Percentiles rank a stretch among this genome's conserved stretches.
These are phyloP conservation scores for Oryza meyeriana DNA, from an alignment of 176 grass and related monocot genomes.

Conservation along the genomic window DNA sequence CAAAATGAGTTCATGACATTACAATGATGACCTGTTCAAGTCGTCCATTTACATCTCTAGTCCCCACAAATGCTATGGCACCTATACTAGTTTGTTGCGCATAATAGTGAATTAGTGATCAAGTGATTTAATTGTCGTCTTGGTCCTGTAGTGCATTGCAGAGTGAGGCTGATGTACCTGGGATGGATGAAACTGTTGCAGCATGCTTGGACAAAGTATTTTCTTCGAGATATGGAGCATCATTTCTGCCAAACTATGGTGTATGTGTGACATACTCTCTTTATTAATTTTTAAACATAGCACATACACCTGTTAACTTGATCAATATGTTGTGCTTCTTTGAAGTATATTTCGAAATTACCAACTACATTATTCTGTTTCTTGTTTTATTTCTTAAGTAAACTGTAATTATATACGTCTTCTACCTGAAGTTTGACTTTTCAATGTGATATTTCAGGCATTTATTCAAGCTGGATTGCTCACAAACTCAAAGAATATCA, in stretches of 20 bases:
- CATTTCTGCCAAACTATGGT: conserved; percentile 60
- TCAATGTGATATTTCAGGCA: conserved; percentile 41
- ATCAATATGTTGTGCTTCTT: neutral
- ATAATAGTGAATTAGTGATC: neutral
- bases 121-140: conserved; percentile 4
- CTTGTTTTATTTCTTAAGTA: neutral
- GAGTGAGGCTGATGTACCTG: conserved; percentile 51
- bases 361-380: neutral
- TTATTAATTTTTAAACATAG: neutral
- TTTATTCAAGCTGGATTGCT: conserved; percentile 86
- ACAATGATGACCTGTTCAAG: neutral
- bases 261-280: conserved; percentile 27
- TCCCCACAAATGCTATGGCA: neutral
- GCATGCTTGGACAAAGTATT: conserved; percentile 90
- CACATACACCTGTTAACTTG: neutral
- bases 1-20: neutral
- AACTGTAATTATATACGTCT: neutral
- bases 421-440: neutral
- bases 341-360: neutral
- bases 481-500: conserved; percentile 57
- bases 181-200: conserved; percentile 52
- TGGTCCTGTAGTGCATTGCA: conserved; percentile 54
- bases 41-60: neutral
- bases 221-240: conserved; percentile 72
- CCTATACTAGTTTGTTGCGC: neutral